Base-by-base conservation (phyloP, 441 rosid species). In the Cnidoscolus chayamansa region DNA sequence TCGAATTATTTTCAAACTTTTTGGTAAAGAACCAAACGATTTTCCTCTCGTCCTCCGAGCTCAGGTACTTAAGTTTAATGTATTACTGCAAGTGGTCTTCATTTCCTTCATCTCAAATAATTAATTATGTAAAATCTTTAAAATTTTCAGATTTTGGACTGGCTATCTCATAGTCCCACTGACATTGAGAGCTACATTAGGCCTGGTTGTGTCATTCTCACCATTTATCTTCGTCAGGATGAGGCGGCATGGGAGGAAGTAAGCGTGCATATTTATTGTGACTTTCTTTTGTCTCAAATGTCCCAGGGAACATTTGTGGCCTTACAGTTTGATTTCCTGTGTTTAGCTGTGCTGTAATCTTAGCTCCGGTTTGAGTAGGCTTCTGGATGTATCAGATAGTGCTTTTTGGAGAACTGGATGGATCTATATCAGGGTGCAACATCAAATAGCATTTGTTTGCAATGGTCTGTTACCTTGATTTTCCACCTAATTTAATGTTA, bases 181-280 rank as follows among this genome's bases (percentile, higher is more conserved):
- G 98, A 95, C 75, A 91, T 95, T 55, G 99, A 91, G 93, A 91
- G 99, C 86, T 90, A 95, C 84, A 95, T 95, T 71, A 87, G 98
- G 70, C 99, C 99, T 63, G 99, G 99, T 60, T 95, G 99, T 74
- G 78, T 95, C 54, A 77, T 95, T 73, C 78, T 95, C 61, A 93
- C 99, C 16, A 72, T 93, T 67, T 93, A 95, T 84, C 96, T 95
- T 82, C 84, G 88, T 80, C 97, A 89, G 81, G 68, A 85, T 37
- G 98, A 86, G 86, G 86, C 87, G 61, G 85, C 90, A 68, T 95
- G 98, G 99, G 93, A 89, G 73, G 95, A 91, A 77, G 98, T 95
- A 81, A 79, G 90, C 71, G 80, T 62, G 63, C 51, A 11, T 65
- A 10, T 57, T 71, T 58, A 50, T 76, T 55, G 37, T 19, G 55